Base-by-base conservation (phyloP, 306 rosid genomes). In the Adenanthera pavonina region DNA sequence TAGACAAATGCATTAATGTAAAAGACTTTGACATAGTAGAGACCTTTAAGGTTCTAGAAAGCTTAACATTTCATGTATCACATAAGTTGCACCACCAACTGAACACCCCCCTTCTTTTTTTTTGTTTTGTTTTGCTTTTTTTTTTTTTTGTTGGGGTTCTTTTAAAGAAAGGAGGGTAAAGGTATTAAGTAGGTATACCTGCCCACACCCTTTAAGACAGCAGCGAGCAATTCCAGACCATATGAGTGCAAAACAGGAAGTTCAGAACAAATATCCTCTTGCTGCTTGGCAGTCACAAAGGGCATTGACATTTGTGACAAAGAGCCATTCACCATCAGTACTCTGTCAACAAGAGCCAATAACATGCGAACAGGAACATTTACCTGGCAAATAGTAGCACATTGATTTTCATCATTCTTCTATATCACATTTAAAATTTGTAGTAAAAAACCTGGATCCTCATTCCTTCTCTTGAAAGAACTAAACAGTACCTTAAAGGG, bases 231-330 rank as follows among this genome's bases (percentile, higher is more conserved):
- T 46, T 96, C 97, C 87, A 96, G 60, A 86, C 90, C 68, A 81
- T 77, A 62, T 34, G 74, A 86, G 85, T 96, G 99, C 89, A 93
- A 84, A 43, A 69, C 85, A 38, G 99, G 98, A 84, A 96, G 99
- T 84, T 89, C 92, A 20, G 92, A 92, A 85, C 97, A 92, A 64
- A 96, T 82, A 51, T 84, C 83, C 78, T 93, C 97, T 89, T 96
- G 98, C 81, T 92, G 94, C 84, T 74, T 85, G 71, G 89, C 77
- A 56, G 97, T 91, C 91, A 89, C 78, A 84, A 96, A 93, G 74
- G 92, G 90, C 82, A 80, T 60, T 75, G 89, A 74, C 49, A 86
- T 86, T 76, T 79, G 88, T 74, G 96, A 91, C 80, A 92, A 69
- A 72, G 97, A 88, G 69, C 97, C 98, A 79, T 93, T 90, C 78